These are phyloP conservation scores for Rubia peregrina DNA, from an alignment of 305 asterid genomes.

Conservation along the genomic window DNA sequence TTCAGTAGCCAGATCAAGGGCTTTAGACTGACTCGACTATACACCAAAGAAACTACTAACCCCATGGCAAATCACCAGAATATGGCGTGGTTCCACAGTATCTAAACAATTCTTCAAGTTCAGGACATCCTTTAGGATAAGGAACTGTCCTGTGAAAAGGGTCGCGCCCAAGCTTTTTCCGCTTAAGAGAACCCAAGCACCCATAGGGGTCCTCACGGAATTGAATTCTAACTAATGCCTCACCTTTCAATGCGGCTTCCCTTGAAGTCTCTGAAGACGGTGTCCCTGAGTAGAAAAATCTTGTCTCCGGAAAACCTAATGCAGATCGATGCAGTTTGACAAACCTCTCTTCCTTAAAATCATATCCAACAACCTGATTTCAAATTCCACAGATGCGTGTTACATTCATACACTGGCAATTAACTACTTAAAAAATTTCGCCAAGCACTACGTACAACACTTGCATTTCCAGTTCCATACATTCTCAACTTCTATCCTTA, in stretches of 20 bases:
- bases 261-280: conserved; percentile 62
- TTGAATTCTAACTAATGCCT: conserved; percentile 65
- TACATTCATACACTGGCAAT: background rate
- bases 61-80: conserved; percentile 78
- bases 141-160: conserved; percentile 90
- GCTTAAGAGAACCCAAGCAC: conserved; percentile 60
- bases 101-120: conserved; percentile 68
- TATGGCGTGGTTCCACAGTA: conserved; percentile 67
- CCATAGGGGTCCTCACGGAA: conserved; percentile 84
- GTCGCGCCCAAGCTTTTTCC: conserved; percentile 69
- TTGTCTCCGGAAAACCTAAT: conserved; percentile 58
- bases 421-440: background rate
- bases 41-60: conserved; percentile 15
- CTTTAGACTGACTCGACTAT: background rate
- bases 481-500: background rate
- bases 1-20: background rate
- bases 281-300: conserved; percentile 73
- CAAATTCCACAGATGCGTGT: background rate
- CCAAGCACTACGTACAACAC: background rate
- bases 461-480: conserved; percentile 4
- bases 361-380: conserved; percentile 76
- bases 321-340: conserved; percentile 70
- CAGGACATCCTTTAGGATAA: conserved; percentile 94
- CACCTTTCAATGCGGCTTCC: conserved; percentile 86
- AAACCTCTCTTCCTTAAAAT: conserved; percentile 89